Conservation (phyloP, 1,284 basidiomycete species). For the Fistulina hepatica region DNA sequence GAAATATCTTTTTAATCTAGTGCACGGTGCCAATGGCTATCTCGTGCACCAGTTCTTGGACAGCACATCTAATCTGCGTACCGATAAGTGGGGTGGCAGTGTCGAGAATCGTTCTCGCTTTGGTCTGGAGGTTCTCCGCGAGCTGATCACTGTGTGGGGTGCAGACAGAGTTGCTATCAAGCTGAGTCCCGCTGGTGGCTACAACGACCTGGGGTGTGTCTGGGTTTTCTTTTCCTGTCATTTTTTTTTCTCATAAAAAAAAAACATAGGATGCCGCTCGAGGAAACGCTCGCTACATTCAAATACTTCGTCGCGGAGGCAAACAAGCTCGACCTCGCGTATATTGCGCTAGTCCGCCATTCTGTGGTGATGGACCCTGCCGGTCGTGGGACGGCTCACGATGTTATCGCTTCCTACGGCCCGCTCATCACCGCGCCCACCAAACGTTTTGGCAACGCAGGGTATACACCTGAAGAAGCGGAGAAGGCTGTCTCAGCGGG, state of each 20-base stretch:
- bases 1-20: too few species aligned
- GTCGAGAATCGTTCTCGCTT: slow-evolving; percentile 46
- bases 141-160: too few species aligned
- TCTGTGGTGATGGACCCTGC: not conserved
- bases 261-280: slow-evolving; percentile 16
- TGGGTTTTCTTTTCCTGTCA: slow-evolving; percentile 13
- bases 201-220: slow-evolving; percentile 27
- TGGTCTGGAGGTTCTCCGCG: slow-evolving; percentile 38
- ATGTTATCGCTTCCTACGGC: slow-evolving; percentile 25
- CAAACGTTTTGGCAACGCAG: slow-evolving; percentile 25
- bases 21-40: slow-evolving; percentile 39
- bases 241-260: slow-evolving; percentile 18
- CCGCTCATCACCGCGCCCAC: slow-evolving; percentile 26
- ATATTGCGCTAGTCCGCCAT: not conserved
- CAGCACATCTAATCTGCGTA: slow-evolving; percentile 40
- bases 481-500: slow-evolving; percentile 20
- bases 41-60: slow-evolving; percentile 50
- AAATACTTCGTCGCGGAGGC: slow-evolving; percentile 10
- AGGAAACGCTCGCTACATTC: slow-evolving; percentile 15
- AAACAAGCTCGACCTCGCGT: slow-evolving; percentile 7
- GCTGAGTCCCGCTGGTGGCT: slow-evolving; percentile 29
- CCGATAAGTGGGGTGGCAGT: slow-evolving; percentile 51
- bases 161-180: too few species aligned
- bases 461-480: slow-evolving; percentile 26
- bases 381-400: slow-evolving; percentile 18